Base-by-base conservation (phyloP, 192 early-diverging fungal genomes). In the Coemansia sp. region DNA sequence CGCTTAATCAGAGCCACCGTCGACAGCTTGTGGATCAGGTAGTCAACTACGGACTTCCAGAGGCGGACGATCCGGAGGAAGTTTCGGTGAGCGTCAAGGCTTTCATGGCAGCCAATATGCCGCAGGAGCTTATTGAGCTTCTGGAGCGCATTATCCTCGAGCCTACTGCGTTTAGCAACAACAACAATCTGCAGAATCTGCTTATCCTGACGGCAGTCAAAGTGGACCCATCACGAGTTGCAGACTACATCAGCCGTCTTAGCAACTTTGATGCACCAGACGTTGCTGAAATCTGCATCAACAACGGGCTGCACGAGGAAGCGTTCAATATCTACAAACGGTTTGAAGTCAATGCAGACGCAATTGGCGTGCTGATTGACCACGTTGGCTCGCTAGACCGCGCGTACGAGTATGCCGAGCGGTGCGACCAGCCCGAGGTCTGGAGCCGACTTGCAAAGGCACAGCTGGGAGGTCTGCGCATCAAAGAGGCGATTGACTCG, bases 31-130 rank as follows among this genome's bases (percentile, higher is more conserved):
- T 99, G 79, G 97, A 99, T 71, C 97, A 99, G 82, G 84, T 88
- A 10, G 93, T 96, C 16, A 91, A 87, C 4, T 91, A 92, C 31
- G 94, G 93, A 27, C 83, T 99, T 27, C 92, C 95, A 26, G 97
- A 99, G 70, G 93, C 93, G 32, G 87, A 87, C 48, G 97, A 98
- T 62, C 97, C 97, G 23, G 97, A 99, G 74, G 93, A 99, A 74
- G 97, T 99, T 0, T 97, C 97, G 16, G 85, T 94, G 54, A 91
- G 95, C 19, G 97, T 99, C 57, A 97, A 97, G 84, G 95, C 97
- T 0, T 99, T 99, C 62, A 97, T 99, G 94, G 89, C 88, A 19
- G 95, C 97, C 31, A 92, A 92, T 58, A 85, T 98, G 18, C 94
- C 95, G 8, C 89, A 94, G 49, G 97, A 99, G 80, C 85, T 99